Base-by-base conservation (phyloP, 306 rosid species). In the Bauhinia variegata region DNA sequence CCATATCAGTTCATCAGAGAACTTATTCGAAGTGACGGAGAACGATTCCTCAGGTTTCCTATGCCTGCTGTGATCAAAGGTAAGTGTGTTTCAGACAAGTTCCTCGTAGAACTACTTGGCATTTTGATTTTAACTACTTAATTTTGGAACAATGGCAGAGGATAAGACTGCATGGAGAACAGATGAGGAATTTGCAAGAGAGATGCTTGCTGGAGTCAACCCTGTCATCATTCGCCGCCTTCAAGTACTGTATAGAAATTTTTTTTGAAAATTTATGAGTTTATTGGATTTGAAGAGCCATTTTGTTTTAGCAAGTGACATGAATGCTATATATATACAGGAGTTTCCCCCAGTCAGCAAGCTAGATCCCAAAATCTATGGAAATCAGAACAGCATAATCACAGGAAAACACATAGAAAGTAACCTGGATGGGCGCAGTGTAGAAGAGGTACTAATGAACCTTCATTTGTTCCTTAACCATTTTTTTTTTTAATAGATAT, bases 161-260 rank as follows among this genome's bases (percentile, higher is more conserved):
- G 77, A 77, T 53, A 86, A 74, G 60, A 78, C 86, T 44, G 99
- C 99, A 46, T 93, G 99, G 99, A 83, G 99, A 60, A 83, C 97
- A 4, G 97, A 90, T 5, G 92, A 88, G 39, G 99, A 93, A 69
- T 90, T 93, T 42, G 92, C 57, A 46, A 78, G 99, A 72, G 97
- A 93, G 86, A 93, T 86, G 97, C 85, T 93, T 14, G 96, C 99
- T 0, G 99, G 99, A 28, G 96, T 93, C 49, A 93, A 90, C 75
- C 99, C 99, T 32, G 89, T 93, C n/a, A 67, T 83, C 68, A 88
- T 93, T 36, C 51, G 88, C 14, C 82, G 88, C 54, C 95, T 93
- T 65, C 69, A 71, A 61, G 99, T 91, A 84, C 56, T 60, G 47
- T 38, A 33, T 3, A 32, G 50, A 44, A 70, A 56, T n/a, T n/a